Evolutionary conservation across 2,329 filamentous ascomycete species (phyloP).

Genomic region (Colletotrichum chlorophyti): DNA sequence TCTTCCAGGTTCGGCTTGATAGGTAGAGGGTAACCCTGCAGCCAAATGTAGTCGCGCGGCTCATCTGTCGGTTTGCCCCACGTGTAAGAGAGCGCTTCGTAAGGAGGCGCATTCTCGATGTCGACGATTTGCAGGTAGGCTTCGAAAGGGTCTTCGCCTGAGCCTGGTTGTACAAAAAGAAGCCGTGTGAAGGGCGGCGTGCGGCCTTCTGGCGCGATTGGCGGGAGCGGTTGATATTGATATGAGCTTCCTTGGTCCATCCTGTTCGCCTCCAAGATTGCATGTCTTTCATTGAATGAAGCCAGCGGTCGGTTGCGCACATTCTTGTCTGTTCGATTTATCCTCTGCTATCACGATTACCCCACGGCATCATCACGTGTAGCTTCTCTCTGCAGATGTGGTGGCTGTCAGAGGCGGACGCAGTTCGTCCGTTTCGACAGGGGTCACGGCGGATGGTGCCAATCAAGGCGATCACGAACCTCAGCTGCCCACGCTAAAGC

Average conservation of each 20-base stretch:
- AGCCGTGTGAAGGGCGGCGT: conserved; percentile 26
- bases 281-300: background rate
- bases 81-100: conserved; percentile 29
- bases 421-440: conserved; percentile 6
- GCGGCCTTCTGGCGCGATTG: conserved; percentile 5
- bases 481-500: conserved; percentile 21
- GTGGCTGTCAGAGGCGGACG: conserved; percentile 1
- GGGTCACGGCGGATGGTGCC: background rate
- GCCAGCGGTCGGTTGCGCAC: too few relatives aligned
- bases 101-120: conserved; percentile 20
- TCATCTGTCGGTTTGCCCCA: conserved; percentile 25
- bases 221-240: conserved; percentile 24
- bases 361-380: too few relatives aligned
- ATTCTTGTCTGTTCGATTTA: too few relatives aligned
- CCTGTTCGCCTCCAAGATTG: background rate
- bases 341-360: too few relatives aligned
- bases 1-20: conserved; percentile 22
- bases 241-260: conserved; percentile 6
- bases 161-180: conserved; percentile 18
- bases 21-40: conserved; percentile 6
- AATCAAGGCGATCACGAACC: background rate
- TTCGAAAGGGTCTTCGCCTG: conserved; percentile 23
- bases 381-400: background rate
- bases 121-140: conserved; percentile 20
- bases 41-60: conserved; percentile 21